phyloP scores from a whole-genome alignment of 2,329 filamentous ascomycete genomes.

The Neurospora sp. region DNA sequence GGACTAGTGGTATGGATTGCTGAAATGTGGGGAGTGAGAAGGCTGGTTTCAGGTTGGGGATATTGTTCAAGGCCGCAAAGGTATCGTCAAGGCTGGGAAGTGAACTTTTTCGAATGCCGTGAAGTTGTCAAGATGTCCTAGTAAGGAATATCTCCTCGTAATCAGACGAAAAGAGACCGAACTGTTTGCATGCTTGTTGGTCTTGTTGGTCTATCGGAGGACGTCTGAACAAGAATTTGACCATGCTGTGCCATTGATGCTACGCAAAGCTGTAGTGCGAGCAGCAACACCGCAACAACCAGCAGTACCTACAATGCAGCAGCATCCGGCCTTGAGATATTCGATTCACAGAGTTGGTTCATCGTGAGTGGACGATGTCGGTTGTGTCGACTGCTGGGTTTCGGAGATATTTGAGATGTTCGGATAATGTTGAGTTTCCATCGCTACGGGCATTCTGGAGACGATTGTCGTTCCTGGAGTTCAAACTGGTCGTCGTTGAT shows the following conservation, averaged over 20 bases:
- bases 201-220: not conserved
- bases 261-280: not conserved
- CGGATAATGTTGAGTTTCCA: not conserved
- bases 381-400: not conserved
- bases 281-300: not conserved
- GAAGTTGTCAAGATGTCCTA: not conserved
- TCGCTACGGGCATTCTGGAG: not conserved
- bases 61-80: not conserved
- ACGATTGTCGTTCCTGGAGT: not conserved
- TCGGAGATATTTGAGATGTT: not conserved
- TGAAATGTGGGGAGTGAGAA: not conserved
- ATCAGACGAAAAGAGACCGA: not conserved
- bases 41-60: not conserved
- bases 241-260: not conserved
- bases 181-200: not conserved
- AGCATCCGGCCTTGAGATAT: not conserved
- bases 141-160: not conserved
- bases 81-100: not conserved
- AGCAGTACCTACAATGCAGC: not conserved
- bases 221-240: not conserved
- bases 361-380: not conserved
- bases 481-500: not conserved
- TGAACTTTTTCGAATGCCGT: not conserved
- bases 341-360: not conserved
- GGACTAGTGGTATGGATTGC: not conserved